Evolutionary conservation across 139 green algal species (phyloP).

Genomic region (Yamagishiella unicocca): DNA sequence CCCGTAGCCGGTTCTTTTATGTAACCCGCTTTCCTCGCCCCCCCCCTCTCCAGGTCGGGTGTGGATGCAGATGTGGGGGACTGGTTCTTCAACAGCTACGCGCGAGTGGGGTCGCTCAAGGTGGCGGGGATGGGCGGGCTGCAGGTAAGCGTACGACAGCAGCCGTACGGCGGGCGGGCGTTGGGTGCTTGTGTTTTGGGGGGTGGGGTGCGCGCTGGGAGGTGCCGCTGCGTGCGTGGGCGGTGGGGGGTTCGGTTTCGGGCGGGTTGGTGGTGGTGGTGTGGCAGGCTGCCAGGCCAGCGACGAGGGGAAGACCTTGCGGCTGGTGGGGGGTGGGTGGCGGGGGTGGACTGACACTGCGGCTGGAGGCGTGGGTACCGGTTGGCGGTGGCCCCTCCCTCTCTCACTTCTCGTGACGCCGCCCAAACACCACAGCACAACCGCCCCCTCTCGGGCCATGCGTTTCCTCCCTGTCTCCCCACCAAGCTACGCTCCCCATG

Average conservation of each 20-base stretch:
- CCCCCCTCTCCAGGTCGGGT: not conserved
- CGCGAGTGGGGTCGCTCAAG: not conserved
- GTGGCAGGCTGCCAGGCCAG: no score
- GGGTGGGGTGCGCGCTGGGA: not conserved
- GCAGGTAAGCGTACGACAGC: not conserved
- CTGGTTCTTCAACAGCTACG: conserved; percentile 18
- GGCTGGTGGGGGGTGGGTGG: not conserved
- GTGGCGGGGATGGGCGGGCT: not conserved
- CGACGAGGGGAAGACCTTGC: no score
- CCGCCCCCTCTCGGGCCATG: no score
- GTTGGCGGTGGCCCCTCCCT: no score
- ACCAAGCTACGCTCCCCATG: no score
- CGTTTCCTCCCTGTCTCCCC: no score
- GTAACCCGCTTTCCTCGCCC: no score
- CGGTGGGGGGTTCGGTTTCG: not conserved
- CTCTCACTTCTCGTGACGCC: no score
- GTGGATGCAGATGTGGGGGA: conserved; percentile 3
- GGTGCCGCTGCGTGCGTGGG: not conserved
- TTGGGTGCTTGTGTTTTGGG: no score
- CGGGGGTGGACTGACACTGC: no score
- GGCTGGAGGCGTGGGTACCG: no score
- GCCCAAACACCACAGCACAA: no score
- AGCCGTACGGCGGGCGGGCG: not conserved
- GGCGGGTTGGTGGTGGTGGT: not conserved
- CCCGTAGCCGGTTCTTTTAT: not conserved